Percentiles rank a stretch among this genome's conserved stretches.
phyloP scores from a whole-genome alignment of 2,329 filamentous ascomycete species.

The Dothideomycetidae sp. region DNA sequence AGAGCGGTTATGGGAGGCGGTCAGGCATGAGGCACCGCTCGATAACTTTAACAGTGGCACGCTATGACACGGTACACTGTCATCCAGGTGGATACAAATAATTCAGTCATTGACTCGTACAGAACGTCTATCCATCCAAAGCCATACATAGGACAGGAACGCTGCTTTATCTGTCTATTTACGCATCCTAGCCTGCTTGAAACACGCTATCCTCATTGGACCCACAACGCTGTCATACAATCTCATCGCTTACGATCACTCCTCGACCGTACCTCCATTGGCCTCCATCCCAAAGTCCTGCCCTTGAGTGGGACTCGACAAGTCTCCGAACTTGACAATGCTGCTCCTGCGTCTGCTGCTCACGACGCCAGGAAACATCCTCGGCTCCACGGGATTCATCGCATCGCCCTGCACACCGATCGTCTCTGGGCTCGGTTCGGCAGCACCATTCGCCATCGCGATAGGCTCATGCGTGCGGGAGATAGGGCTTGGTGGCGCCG shows the following conservation, averaged over 20 bases:
- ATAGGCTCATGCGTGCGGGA: no score
- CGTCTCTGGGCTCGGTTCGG: neutral
- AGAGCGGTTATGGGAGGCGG: slow-evolving; percentile 22
- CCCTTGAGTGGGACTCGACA: neutral
- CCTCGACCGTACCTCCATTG: neutral
- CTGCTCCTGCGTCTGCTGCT: slow-evolving; percentile 28
- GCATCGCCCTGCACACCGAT: neutral
- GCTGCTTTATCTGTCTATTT: no score
- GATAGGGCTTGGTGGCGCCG: neutral
- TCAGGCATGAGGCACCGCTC: slow-evolving; percentile 23
- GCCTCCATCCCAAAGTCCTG: no score
- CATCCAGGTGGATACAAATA: no score
- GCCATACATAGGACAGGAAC: no score
- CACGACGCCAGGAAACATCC: slow-evolving; percentile 59
- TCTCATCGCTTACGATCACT: no score
- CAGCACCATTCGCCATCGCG: neutral
- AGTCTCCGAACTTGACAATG: slow-evolving; percentile 8
- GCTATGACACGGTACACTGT: no score
- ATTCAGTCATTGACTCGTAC: no score
- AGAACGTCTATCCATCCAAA: no score
- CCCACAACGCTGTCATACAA: no score
- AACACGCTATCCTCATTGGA: no score
- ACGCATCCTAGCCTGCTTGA: no score
- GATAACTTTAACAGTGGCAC: slow-evolving; percentile 21
- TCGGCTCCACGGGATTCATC: slow-evolving; percentile 37